Base-by-base conservation (phyloP, 306 rosid genomes). In the Gleditsia sinensis region DNA sequence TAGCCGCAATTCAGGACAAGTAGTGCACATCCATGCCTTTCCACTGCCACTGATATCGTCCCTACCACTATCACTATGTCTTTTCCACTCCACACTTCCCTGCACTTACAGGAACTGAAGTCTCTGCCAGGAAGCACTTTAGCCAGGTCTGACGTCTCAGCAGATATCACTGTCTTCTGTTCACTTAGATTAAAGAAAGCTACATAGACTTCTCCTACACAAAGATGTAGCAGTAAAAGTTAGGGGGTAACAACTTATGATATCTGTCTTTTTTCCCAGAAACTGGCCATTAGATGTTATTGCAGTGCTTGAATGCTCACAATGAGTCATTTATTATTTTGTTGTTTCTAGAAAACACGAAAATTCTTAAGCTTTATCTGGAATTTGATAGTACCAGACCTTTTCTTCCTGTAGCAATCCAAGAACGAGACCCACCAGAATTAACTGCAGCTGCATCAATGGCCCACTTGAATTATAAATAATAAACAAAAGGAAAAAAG, bases 331-430 rank as follows among this genome's bases (percentile, higher is more conserved):
- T n/a, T 55, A 21, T 30, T 32, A 25, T 28, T 36, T 32, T 8
- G 58, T 66, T 67, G 65, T 17, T 72, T 43, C 49, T 24, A 74
- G 53, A 57, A 69, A 56, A 48, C 10, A 32, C 33, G 45, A 51
- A 70, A 60, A 54, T 3, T 36, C 20, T 28, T 17, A 20, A 33
- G 23, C 63, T 59, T 74, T 54, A 30, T 55, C 58, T 51, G 39
- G 16, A 53, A 24, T 30, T 9, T 19, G 39, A 19, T 34, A 32
- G 54, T 48, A 65, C 58, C 45, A 58, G 16, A 91, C 97, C 97
- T 75, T 45, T 69, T 77, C 86, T 82, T 75, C 99, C 97, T 0
- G 83, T 87, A 23, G 99, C 99, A 63, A 92, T 67, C 99, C 99
- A 94, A 34, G 96, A 82, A 55, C 90, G 92, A 71, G 83, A 64